Percentiles rank a stretch among this genome's conserved stretches.
Conservation (phyloP, 257 asterid species). For the Prunella vulgaris region DNA sequence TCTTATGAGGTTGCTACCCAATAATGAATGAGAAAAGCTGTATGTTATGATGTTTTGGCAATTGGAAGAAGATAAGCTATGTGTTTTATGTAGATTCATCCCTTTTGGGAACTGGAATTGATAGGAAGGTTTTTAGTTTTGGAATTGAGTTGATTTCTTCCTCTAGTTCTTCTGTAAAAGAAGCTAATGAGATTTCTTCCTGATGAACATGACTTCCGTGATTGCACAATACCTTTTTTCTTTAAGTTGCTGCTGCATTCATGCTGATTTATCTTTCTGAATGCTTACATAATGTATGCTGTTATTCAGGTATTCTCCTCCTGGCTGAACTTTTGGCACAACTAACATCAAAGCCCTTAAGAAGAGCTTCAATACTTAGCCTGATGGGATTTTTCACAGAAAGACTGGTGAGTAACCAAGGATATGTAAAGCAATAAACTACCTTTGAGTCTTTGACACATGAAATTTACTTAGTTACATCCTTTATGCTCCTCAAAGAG, state of each 20-base stretch:
- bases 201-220: slow-evolving; percentile 1
- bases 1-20: not conserved
- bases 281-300: slow-evolving; percentile 13
- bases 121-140: slow-evolving; percentile 8
- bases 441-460: not conserved
- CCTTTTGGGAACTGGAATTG: not conserved
- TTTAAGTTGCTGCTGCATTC: not conserved
- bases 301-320: slow-evolving; percentile 66
- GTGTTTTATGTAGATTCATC: not conserved
- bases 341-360: slow-evolving; percentile 53
- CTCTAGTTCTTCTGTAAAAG: not conserved
- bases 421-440: slow-evolving; percentile 16
- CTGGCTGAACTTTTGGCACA: slow-evolving; percentile 68
- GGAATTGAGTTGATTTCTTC: not conserved
- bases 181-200: not conserved
- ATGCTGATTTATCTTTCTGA: slow-evolving; percentile 7
- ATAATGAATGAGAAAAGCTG: not conserved
- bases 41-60: not conserved
- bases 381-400: slow-evolving; percentile 77
- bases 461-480: not conserved
- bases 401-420: slow-evolving; percentile 67
- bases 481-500: not conserved
- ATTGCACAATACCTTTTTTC: slow-evolving; percentile 1
- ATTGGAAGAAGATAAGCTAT: not conserved
- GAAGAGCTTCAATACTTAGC: slow-evolving; percentile 56